These are phyloP conservation scores for Fusarium dlaminii DNA, from an alignment of 2,329 filamentous ascomycete genomes.

Conservation along the genomic window DNA sequence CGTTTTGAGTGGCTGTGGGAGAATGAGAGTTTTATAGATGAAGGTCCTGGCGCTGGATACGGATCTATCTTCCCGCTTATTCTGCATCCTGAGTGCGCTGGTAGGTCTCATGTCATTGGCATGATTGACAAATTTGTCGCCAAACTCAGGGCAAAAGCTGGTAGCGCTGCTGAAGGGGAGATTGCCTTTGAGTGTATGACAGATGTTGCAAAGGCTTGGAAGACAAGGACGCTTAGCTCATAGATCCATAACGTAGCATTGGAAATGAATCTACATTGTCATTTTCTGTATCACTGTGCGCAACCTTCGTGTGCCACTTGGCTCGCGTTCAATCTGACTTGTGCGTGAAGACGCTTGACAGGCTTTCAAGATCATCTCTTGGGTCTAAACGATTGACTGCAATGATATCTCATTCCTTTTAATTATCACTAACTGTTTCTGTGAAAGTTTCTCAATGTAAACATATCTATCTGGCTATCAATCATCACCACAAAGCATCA, in stretches of 20 bases:
- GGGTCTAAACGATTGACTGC: fast-evolving
- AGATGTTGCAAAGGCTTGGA: not conserved
- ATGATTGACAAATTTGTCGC: not conserved
- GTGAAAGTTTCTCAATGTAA: fast-evolving
- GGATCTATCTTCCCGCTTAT: not conserved
- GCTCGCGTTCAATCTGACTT: fast-evolving
- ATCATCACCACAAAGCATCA: not conserved
- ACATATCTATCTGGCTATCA: no score
- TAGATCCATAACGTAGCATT: fast-evolving
- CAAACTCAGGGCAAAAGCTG: not conserved
- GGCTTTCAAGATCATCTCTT: fast-evolving
- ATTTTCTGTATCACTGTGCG: fast-evolving
- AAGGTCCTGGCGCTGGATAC: not conserved
- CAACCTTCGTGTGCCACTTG: not conserved
- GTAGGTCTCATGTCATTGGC: not conserved
- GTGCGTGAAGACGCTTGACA: no score
- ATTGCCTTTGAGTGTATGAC: not conserved
- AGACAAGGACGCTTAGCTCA: fast-evolving
- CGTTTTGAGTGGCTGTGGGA: not conserved
- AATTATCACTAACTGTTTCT: fast-evolving
- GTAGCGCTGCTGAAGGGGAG: not conserved
- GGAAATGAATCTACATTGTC: fast-evolving
- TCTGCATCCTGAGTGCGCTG: not conserved
- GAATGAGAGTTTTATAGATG: not conserved
- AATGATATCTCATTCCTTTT: fast-evolving